Evolutionary conservation across 257 asterid genomes (phyloP), one percentile per base, ranked within the genome.

Genomic region (Nicotiana noctiflora): DNA sequence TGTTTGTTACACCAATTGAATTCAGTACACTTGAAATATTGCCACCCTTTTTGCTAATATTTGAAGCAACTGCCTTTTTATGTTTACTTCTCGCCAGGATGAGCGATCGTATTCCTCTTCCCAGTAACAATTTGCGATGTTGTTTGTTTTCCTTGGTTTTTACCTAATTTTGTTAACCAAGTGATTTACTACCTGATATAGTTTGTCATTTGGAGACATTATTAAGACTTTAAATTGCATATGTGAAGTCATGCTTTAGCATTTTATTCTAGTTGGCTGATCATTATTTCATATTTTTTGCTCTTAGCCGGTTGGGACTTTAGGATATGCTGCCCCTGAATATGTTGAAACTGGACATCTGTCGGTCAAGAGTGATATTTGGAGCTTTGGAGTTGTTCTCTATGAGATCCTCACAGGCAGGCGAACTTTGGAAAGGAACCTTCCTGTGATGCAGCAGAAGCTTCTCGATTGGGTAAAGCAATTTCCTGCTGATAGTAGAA

Each of bases 311-410:
- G 90, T 94, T 1, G 98, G 98, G 63, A 94, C 98, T 18, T 82
- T 88, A 18, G 98, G 98, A 29, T 94, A 94, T 85, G 97, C 98
- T 51, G 98, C 98, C 40, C 98, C 98, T 2, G 98, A 94, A 83
- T 94, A 94, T 17, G 84, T 91, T 8, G 89, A 88, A 82, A 90
- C 91, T 0, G 98, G 98, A 17, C 98, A 80, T 87, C 86, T 94
- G 79, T 88, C 97, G 12, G 83, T 87, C 8, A 94, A 87, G 93
- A 93, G 98, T 27, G 98, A 94, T 68, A 70, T 93, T 77, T 94
- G 91, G 88, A 93, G 98, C 85, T 94, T 94, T 27, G 98, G 98
- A 8, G 97, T 94, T n/a, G 98, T 93, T 8, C 89, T 91, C 11
- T 94, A 94, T 6, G 98, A 93, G 87, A 84, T 94, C 65, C 87